Base-by-base conservation (phyloP, 1,139 yeast species). In the Citeromyces hawaiiensis region DNA sequence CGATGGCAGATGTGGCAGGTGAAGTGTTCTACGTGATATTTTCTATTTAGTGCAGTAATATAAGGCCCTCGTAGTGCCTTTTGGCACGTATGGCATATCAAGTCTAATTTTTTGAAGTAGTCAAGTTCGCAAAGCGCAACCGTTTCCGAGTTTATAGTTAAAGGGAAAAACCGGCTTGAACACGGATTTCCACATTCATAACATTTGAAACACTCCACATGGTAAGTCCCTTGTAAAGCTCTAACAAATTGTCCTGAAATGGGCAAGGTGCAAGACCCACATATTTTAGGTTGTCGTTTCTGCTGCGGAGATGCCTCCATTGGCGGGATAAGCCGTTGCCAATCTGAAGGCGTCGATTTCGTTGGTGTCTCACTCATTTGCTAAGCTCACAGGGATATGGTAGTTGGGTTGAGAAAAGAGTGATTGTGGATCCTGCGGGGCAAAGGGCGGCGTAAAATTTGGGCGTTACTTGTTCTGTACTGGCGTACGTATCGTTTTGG, bases 1-100 rank as follows among this genome's bases (percentile, higher is more conserved):
- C 79, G 77, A 38, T 80, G 76, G 56, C 98, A 93, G 23, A 86
- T 76, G 11, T 85, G 79, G 60, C 98, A 91, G 42, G 86, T 83
- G 59, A 93, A 93, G 59, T 93, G 98, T 48, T 93, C 96, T 42
- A 91, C 78, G 53, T 93, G 98, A 56, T 87, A 93, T 52, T 91
- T 85, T 50, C 81, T 76, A 11, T 94, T 95, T 51, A 88, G 70
- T 0, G 97, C 97, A 1, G 96, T 87, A 44, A 88, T 87, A 57
- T 91, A 91, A 1, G 96, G 85, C 0, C 97, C 97, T 48, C 96
- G 65, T 40, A 93, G 66, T 1, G 96, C 96, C 30, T 70, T 72
- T 48, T 85, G 75, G 61, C 99, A 93, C 30, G 77, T 83, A 53
- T 70, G 72, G 54, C 99, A 93, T 25, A 91, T 72, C 42, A 91